Conservation (phyloP, 2,329 filamentous ascomycete genomes). For the Cladosporium austrohemisphaericum region DNA sequence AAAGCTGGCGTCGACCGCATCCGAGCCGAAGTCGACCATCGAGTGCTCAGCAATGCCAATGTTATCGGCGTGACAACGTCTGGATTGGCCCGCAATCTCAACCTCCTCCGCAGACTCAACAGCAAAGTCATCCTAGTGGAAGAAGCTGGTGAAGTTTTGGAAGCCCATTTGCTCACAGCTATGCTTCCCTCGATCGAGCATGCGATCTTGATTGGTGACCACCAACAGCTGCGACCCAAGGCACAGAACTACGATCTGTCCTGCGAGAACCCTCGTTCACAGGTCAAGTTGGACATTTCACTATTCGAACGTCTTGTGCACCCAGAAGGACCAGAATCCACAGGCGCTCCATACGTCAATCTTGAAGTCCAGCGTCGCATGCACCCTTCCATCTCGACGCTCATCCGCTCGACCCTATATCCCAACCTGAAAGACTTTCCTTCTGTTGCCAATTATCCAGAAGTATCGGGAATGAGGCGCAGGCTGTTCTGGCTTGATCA, state of each 20-base stretch:
- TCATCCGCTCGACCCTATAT: constrained; percentile 59
- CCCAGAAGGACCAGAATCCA: constrained; percentile 13
- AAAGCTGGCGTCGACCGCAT: constrained; percentile 26
- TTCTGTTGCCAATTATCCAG: constrained; percentile 37
- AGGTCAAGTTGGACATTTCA: constrained; percentile 56
- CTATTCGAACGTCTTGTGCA: constrained; percentile 58
- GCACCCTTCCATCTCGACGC: constrained; percentile 57
- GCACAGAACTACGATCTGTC: constrained; percentile 54
- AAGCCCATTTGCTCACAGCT: constrained; percentile 58
- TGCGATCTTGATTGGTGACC: constrained; percentile 60
- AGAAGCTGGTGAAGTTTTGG: constrained; percentile 65
- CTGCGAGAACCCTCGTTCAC: constrained; percentile 44
- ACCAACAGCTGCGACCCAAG: constrained; percentile 57
- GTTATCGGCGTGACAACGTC: constrained; percentile 60
- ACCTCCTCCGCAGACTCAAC: constrained; percentile 47
- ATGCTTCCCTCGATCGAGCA: constrained; percentile 59
- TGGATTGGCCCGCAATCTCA: constrained; percentile 52
- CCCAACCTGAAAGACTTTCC: constrained; percentile 51
- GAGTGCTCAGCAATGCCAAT: constrained; percentile 41
- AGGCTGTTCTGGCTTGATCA: constrained; percentile 64
- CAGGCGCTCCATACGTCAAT: constrained; percentile 36
- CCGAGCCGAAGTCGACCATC: constrained; percentile 38
- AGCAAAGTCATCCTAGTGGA: constrained; percentile 62
- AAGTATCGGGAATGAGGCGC: constrained; percentile 51
- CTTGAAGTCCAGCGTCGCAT: constrained; percentile 63